Conservation (phyloP, 768 basidiomycete species). For the Rhizopogon vinicolor region DNA sequence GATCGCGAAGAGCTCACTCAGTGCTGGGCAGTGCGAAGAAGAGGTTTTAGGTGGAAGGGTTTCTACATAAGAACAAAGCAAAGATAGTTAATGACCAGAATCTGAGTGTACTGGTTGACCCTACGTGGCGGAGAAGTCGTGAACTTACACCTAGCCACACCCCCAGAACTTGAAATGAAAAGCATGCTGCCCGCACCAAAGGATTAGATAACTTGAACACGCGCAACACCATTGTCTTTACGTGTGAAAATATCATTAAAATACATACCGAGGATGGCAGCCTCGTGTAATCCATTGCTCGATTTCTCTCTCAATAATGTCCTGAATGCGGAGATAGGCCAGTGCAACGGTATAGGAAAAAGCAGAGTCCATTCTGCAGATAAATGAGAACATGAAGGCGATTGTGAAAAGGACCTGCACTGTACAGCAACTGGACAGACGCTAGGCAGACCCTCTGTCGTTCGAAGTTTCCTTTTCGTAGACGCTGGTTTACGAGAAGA, state of each 20-base stretch:
- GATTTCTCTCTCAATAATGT: not conserved
- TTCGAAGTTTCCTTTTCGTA: too few species aligned
- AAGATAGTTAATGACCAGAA: not conserved
- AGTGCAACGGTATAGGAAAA: not conserved
- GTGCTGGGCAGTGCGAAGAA: not conserved
- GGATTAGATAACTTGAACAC: not conserved
- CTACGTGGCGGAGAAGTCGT: not conserved
- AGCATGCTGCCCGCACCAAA: not conserved
- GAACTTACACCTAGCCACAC: not conserved
- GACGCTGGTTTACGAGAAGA: too few species aligned
- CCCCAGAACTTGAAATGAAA: not conserved
- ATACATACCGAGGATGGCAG: not conserved
- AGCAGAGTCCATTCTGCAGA: not conserved
- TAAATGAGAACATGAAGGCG: not conserved
- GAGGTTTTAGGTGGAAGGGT: not conserved
- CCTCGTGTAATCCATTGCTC: not conserved
- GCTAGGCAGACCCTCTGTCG: too few species aligned
- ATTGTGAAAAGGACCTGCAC: not conserved
- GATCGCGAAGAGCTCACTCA: not conserved
- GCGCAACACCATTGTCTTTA: not conserved
- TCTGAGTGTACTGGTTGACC: not conserved
- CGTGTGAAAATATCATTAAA: not conserved
- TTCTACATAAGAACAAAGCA: not conserved
- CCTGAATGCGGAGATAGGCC: not conserved
- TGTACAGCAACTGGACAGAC: too few species aligned